These are phyloP conservation scores for Coffea canephora DNA, from an alignment of 257 asterid species.

Conservation along the genomic window DNA sequence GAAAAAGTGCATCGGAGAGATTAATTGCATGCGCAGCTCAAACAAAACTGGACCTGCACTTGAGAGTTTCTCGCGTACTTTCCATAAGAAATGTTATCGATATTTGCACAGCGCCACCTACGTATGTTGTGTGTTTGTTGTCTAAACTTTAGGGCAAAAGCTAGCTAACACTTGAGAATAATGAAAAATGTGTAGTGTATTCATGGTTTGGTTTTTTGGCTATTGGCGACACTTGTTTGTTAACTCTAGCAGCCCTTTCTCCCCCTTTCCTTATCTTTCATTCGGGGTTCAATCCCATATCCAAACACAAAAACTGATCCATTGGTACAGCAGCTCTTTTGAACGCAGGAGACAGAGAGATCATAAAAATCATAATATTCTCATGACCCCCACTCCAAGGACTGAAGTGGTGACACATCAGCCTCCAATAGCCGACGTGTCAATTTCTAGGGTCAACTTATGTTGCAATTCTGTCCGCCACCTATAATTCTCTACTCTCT, in stretches of 20 bases:
- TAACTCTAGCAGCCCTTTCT: too few species aligned
- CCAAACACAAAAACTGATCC: slow-evolving; percentile 2
- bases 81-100: not conserved
- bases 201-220: too few species aligned
- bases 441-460: slow-evolving; percentile 29
- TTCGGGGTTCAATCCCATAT: not conserved
- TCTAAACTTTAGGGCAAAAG: too few species aligned
- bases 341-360: not conserved
- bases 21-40: not conserved
- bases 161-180: too few species aligned
- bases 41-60: not conserved
- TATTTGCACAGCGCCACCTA: not conserved
- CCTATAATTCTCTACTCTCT: not conserved
- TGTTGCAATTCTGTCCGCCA: slow-evolving; percentile 27
- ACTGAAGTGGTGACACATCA: slow-evolving; percentile 34
- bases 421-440: slow-evolving; percentile 34
- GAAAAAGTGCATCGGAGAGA: too few species aligned
- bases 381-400: slow-evolving; percentile 19
- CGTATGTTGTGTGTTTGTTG: too few species aligned
- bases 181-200: too few species aligned
- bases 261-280: not conserved
- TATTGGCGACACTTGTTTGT: too few species aligned
- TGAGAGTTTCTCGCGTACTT: not conserved
- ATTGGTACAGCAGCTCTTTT: not conserved
- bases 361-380: not conserved